Percentiles rank a stretch among this genome's conserved stretches.
phyloP scores from a whole-genome alignment of 306 rosid species.

The Prunus dulcis region DNA sequence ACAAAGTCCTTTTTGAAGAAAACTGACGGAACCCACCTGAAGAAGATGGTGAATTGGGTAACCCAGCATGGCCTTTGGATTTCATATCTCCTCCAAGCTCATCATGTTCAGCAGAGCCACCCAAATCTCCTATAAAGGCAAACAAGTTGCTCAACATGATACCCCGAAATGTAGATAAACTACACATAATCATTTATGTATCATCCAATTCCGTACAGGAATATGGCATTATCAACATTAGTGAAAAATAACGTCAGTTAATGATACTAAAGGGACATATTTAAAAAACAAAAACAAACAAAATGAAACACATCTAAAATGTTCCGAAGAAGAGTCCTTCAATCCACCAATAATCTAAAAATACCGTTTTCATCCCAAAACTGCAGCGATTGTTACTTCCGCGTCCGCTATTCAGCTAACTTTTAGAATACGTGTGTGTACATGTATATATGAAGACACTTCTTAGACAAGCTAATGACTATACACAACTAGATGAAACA shows the following conservation, averaged over 20 bases:
- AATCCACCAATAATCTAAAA: neutral
- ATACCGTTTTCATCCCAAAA: neutral
- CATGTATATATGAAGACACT: neutral
- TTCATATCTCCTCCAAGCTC: conserved; percentile 69
- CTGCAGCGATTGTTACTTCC: neutral
- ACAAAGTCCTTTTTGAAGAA: conserved; percentile 96
- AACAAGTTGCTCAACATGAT: conserved; percentile 1
- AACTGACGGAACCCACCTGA: conserved; percentile 99
- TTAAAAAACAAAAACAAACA: neutral
- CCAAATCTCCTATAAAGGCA: conserved; percentile 72
- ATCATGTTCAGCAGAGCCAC: conserved; percentile 80
- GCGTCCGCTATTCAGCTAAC: neutral
- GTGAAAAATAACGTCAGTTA: neutral
- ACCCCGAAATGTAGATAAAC: neutral
- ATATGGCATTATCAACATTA: neutral
- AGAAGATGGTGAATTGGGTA: conserved; percentile 95
- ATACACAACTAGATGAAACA: neutral
- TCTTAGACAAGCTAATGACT: neutral
- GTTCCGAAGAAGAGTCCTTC: neutral
- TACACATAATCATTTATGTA: neutral
- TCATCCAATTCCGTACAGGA: neutral
- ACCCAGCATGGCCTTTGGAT: conserved; percentile 58
- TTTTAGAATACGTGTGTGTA: neutral
- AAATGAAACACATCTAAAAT: neutral
- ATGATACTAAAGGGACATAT: neutral